Percentiles rank a stretch among this genome's conserved stretches.
Evolutionary conservation across 2,329 filamentous ascomycete species (phyloP).

Genomic region (Chaetomium sp.): DNA sequence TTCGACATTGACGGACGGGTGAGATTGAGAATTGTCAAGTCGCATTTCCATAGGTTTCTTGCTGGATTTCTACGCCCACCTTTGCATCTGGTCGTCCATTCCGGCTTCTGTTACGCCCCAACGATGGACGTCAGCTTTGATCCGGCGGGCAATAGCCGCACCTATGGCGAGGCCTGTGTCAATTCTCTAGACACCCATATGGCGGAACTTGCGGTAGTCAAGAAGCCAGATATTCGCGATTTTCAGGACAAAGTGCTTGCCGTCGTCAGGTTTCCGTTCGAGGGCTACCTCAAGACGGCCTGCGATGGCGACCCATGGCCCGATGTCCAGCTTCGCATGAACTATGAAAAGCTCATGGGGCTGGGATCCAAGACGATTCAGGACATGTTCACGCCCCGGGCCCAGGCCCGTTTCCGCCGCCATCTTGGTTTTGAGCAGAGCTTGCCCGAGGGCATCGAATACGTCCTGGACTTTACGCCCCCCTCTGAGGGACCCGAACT

Average conservation of each 20-base stretch:
- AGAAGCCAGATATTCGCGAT: not conserved
- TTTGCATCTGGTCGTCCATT: too few relatives aligned
- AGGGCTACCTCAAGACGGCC: conserved; percentile 20
- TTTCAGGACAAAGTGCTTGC: conserved; percentile 19
- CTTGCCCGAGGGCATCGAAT: conserved; percentile 43
- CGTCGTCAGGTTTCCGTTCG: conserved; percentile 34
- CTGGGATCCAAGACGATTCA: conserved; percentile 43
- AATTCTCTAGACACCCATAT: conserved; percentile 20
- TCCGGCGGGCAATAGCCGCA: not conserved
- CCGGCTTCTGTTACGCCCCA: too few relatives aligned
- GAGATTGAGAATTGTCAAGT: too few relatives aligned
- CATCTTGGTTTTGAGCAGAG: conserved; percentile 31
- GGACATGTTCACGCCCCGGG: conserved; percentile 37
- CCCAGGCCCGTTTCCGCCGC: conserved; percentile 35
- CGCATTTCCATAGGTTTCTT: too few relatives aligned
- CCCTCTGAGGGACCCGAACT: conserved; percentile 56
- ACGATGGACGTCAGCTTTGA: not conserved
- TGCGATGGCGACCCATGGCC: conserved; percentile 29
- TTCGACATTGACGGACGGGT: too few relatives aligned
- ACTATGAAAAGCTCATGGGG: conserved; percentile 40
- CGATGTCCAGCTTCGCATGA: conserved; percentile 37
- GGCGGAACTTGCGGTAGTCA: conserved; percentile 15
- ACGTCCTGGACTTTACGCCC: conserved; percentile 58
- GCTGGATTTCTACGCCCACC: too few relatives aligned
- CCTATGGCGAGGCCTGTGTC: not conserved